These are phyloP conservation scores for Platismatia glauca DNA, from an alignment of 495 filamentous ascomycete genomes.

Conservation along the genomic window DNA sequence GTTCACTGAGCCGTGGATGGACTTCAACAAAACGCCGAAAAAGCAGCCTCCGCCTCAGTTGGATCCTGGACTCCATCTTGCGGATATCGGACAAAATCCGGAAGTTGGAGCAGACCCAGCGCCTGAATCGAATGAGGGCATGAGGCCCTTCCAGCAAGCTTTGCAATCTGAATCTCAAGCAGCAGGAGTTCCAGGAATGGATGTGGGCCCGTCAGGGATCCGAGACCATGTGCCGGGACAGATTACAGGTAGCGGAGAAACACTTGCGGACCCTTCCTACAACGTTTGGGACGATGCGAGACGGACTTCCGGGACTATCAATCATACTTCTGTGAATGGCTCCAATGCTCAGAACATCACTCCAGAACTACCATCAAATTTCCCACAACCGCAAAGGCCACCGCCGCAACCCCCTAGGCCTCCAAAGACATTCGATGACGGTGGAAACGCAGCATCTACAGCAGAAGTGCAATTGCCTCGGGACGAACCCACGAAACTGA, in stretches of 20 bases:
- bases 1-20: slow-evolving; percentile 18
- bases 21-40: slow-evolving; percentile 9
- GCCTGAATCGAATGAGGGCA: neutral
- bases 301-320: neutral
- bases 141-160: neutral
- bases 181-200: neutral
- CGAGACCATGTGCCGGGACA: neutral
- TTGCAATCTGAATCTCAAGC: neutral
- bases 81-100: neutral
- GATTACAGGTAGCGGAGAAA: neutral
- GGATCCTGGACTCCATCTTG: neutral
- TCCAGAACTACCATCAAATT: neutral
- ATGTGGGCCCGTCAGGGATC: neutral
- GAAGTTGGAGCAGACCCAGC: neutral
- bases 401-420: slow-evolving; percentile 5
- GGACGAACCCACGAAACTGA: slow-evolving; percentile 37
- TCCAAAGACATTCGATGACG: neutral
- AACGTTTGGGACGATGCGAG: neutral
- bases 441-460: neutral
- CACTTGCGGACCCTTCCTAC: neutral
- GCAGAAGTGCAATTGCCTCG: slow-evolving; percentile 28
- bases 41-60: neutral
- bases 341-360: neutral
- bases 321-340: neutral
- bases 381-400: neutral